Evolutionary conservation across 23 red algal species (phyloP).

Genomic region (Gracilaria domingensis): DNA sequence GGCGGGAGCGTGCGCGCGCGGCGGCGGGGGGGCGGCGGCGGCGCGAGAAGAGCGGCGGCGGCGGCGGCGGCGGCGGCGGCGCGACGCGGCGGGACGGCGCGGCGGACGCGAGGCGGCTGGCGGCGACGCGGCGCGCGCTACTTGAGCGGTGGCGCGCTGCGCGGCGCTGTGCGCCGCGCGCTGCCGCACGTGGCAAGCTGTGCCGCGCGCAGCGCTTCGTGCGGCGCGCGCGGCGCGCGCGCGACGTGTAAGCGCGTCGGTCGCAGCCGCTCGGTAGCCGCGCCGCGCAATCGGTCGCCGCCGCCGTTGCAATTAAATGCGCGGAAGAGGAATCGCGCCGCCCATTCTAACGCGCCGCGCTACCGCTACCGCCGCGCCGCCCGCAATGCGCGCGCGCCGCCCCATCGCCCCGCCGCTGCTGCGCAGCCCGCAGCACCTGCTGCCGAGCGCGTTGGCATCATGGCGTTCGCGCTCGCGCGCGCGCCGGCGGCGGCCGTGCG

Average conservation of each 20-base stretch:
- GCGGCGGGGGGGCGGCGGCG: conserved; percentile 30
- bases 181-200: conserved; percentile 8
- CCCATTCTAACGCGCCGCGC: too few relatives aligned
- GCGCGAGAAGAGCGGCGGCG: not conserved
- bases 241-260: not conserved
- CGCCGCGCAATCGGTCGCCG: not conserved
- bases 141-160: not conserved
- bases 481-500: too few relatives aligned
- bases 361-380: too few relatives aligned
- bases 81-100: too few relatives aligned
- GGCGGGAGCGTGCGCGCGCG: not conserved
- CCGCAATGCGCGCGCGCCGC: too few relatives aligned
- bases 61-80: not conserved
- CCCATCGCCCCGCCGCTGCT: too few relatives aligned
- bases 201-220: not conserved
- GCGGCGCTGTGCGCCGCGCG: not conserved
- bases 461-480: too few relatives aligned
- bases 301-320: not conserved
- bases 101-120: not conserved
- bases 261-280: not conserved
- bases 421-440: too few relatives aligned
- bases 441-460: too few relatives aligned
- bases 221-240: not conserved
- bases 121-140: too few relatives aligned
- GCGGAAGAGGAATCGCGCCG: too few relatives aligned